A percentile compares a stretch with the other conserved stretches of the same genome.
These are phyloP conservation scores for Coemansia sp. DNA, from an alignment of 192 early-diverging fungal genomes.

Conservation along the genomic window DNA sequence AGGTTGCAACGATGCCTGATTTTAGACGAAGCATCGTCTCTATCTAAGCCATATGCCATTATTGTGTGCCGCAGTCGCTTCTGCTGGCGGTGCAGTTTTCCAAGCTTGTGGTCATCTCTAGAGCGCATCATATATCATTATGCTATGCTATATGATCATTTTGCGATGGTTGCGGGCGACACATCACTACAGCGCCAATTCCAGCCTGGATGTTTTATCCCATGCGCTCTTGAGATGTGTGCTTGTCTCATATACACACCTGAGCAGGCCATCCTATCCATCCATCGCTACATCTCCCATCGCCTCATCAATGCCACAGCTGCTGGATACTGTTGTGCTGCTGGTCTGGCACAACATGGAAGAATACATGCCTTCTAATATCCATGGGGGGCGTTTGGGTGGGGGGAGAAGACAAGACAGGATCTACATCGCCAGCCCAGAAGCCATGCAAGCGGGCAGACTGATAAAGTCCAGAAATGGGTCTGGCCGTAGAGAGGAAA, in stretches of 20 bases:
- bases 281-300: not conserved
- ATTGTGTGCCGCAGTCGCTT: not conserved
- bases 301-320: not conserved
- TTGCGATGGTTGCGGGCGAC: too few relatives aligned
- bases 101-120: too few relatives aligned
- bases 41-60: conserved; percentile 1
- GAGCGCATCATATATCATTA: too few relatives aligned
- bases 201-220: too few relatives aligned
- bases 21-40: not conserved
- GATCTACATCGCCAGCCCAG: conserved; percentile 1
- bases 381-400: not conserved
- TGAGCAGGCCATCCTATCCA: too few relatives aligned
- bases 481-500: not conserved
- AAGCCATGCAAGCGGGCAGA: not conserved
- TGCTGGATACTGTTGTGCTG: not conserved
- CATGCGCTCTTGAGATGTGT: too few relatives aligned
- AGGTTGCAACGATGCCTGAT: conserved; percentile 1
- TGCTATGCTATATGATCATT: too few relatives aligned
- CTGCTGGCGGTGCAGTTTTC: too few relatives aligned
- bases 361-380: not conserved
- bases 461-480: conserved; percentile 6
- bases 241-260: too few relatives aligned
- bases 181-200: too few relatives aligned
- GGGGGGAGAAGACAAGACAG: not conserved
- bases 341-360: not conserved